These are phyloP conservation scores for Steccherinum ochraceum DNA, from an alignment of 768 basidiomycete genomes.

Conservation along the genomic window DNA sequence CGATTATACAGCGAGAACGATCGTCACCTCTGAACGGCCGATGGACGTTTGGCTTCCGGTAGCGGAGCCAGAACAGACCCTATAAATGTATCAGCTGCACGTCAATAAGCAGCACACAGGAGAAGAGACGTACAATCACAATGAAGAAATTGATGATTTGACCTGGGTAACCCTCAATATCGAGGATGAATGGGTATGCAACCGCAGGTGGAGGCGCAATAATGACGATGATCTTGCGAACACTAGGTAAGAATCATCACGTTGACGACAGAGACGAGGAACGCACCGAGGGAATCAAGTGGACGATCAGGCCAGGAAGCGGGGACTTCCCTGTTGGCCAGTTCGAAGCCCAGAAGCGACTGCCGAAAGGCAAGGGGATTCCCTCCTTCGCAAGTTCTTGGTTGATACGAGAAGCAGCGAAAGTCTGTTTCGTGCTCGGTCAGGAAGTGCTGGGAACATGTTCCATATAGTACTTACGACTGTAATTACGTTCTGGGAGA, in stretches of 20 bases:
- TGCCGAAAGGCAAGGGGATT: slow-evolving; percentile 53
- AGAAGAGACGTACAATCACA: slow-evolving; percentile 40
- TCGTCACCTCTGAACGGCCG: slow-evolving; percentile 50
- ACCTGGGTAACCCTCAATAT: slow-evolving; percentile 44
- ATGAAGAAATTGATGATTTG: slow-evolving; percentile 56
- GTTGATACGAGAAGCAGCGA: slow-evolving; percentile 44
- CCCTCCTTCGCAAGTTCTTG: slow-evolving; percentile 60
- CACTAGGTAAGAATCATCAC: neutral
- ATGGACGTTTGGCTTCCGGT: slow-evolving; percentile 36
- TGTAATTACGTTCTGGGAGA: slow-evolving; percentile 18
- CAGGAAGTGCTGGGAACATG: too few species aligned
- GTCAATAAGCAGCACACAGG: neutral
- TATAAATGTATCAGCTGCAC: neutral
- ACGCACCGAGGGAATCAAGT: slow-evolving; percentile 45
- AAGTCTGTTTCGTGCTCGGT: slow-evolving; percentile 36
- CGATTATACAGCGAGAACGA: neutral
- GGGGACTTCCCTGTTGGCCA: slow-evolving; percentile 56
- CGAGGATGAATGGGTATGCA: slow-evolving; percentile 57
- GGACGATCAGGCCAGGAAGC: slow-evolving; percentile 48
- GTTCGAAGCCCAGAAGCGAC: slow-evolving; percentile 55
- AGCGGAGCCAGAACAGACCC: slow-evolving; percentile 52
- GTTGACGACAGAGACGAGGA: too few species aligned
- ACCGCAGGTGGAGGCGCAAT: slow-evolving; percentile 45
- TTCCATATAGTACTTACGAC: slow-evolving; percentile 11
- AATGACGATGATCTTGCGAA: slow-evolving; percentile 40